These are phyloP conservation scores for Ganoderma lingzhi DNA, from an alignment of 1,284 basidiomycete species.

Conservation along the genomic window DNA sequence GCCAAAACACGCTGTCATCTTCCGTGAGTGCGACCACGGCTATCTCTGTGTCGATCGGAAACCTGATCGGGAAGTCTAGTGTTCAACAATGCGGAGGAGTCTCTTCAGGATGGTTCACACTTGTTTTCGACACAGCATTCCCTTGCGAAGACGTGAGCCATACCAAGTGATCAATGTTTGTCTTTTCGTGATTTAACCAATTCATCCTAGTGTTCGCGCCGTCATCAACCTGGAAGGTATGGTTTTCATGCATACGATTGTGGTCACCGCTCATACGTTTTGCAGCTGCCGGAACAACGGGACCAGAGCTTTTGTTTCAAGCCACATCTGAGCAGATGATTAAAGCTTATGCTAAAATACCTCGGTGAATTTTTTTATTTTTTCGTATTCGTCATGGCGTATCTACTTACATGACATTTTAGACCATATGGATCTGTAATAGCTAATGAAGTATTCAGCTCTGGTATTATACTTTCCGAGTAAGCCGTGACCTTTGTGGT, in stretches of 20 bases:
- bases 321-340: slow-evolving; percentile 96
- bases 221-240: slow-evolving; percentile 92
- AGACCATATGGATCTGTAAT: slow-evolving; percentile 92
- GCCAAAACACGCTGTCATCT: slow-evolving; percentile 85
- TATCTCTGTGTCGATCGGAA: not conserved
- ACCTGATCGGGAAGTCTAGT: slow-evolving; percentile 55
- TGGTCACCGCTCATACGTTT: not conserved
- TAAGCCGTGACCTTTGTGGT: slow-evolving; percentile 47
- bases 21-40: slow-evolving; percentile 64
- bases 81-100: slow-evolving; percentile 96
- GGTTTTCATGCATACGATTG: slow-evolving; percentile 3
- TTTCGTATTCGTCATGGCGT: slow-evolving; percentile 6
- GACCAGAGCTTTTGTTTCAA: slow-evolving; percentile 94
- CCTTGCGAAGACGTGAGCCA: slow-evolving; percentile 69
- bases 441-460: slow-evolving; percentile 95
- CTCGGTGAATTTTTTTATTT: slow-evolving; percentile 56
- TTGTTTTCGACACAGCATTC: slow-evolving; percentile 90
- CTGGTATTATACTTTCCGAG: slow-evolving; percentile 93
- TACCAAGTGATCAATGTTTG: not conserved
- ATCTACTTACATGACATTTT: not conserved
- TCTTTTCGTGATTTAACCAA: not conserved
- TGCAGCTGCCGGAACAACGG: slow-evolving; percentile 86
- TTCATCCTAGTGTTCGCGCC: slow-evolving; percentile 74
- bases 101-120: slow-evolving; percentile 95
- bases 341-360: slow-evolving; percentile 87